Evolutionary conservation across 306 rosid species (phyloP).

Genomic region (Urtica urens): DNA sequence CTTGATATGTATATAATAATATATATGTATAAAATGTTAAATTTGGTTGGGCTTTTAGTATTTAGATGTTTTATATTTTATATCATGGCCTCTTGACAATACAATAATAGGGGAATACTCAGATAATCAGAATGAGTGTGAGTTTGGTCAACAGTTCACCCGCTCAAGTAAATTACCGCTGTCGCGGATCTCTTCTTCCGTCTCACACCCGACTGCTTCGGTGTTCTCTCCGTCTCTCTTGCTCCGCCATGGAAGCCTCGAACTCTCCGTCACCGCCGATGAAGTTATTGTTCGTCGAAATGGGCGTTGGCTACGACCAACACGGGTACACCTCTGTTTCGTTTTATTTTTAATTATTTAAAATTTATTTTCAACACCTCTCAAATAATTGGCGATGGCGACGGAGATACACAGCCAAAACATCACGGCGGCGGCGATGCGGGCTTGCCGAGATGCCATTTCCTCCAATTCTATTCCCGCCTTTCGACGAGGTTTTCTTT

Average conservation of each 20-base stretch:
- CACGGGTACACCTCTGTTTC: conserved; percentile 46
- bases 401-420: conserved; percentile 45
- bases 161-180: conserved; percentile 16
- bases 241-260: conserved; percentile 48
- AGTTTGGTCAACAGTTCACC: no score
- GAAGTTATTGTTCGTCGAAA: conserved; percentile 88
- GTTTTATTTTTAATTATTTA: neutral
- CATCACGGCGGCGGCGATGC: conserved; percentile 85
- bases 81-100: no score
- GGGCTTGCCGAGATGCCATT: conserved; percentile 91
- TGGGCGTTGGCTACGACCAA: conserved; percentile 98
- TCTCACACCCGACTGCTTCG: conserved; percentile 12
- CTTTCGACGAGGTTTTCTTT: conserved; percentile 60
- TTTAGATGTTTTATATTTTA: no score
- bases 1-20: no score
- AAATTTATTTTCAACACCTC: neutral
- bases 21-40: no score
- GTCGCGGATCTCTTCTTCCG: conserved; percentile 14
- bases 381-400: neutral
- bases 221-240: conserved; percentile 18
- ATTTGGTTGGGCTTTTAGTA: no score
- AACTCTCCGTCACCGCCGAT: conserved; percentile 29
- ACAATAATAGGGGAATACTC: no score
- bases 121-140: no score
- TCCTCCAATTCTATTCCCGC: conserved; percentile 94